Evolutionary conservation across 768 basidiomycete species (phyloP).

Genomic region (Psilocybe tampanensis): DNA sequence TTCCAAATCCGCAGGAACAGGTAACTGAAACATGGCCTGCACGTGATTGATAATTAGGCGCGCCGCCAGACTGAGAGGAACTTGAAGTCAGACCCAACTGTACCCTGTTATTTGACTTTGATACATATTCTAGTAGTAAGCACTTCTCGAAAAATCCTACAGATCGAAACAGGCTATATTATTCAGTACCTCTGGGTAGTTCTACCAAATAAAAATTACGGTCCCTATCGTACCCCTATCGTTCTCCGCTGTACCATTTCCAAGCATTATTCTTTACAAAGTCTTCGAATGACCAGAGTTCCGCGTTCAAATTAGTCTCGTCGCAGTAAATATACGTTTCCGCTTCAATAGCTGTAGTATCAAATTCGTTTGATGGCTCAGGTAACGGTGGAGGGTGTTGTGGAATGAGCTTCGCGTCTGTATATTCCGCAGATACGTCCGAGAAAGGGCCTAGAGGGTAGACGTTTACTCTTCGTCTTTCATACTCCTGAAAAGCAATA

Average conservation of each 20-base stretch:
- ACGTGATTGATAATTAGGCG: too few relatives aligned
- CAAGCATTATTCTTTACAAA: conserved; percentile 77
- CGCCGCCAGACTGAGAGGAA: too few relatives aligned
- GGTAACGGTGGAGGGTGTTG: conserved; percentile 45
- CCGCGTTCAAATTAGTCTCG: conserved; percentile 47
- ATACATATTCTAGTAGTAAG: too few relatives aligned
- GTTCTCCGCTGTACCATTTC: conserved; percentile 68
- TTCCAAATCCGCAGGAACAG: too few relatives aligned
- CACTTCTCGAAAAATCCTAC: too few relatives aligned
- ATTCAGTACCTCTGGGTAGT: too few relatives aligned
- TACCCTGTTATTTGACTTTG: too few relatives aligned
- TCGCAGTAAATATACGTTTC: conserved; percentile 76
- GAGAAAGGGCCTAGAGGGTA: conserved; percentile 53
- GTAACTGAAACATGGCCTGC: too few relatives aligned
- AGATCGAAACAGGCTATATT: too few relatives aligned
- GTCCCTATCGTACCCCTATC: background rate
- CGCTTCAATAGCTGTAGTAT: conserved; percentile 39
- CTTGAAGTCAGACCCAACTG: too few relatives aligned
- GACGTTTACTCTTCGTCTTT: conserved; percentile 52
- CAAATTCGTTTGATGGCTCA: conserved; percentile 29
- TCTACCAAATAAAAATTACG: too few relatives aligned
- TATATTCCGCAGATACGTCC: conserved; percentile 32
- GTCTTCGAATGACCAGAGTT: conserved; percentile 81
- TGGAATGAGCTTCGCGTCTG: conserved; percentile 40
- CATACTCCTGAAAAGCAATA: conserved; percentile 67